These are phyloP conservation scores for Rhodotorula mucilaginosa DNA, from an alignment of 1,284 basidiomycete genomes.

Conservation along the genomic window DNA sequence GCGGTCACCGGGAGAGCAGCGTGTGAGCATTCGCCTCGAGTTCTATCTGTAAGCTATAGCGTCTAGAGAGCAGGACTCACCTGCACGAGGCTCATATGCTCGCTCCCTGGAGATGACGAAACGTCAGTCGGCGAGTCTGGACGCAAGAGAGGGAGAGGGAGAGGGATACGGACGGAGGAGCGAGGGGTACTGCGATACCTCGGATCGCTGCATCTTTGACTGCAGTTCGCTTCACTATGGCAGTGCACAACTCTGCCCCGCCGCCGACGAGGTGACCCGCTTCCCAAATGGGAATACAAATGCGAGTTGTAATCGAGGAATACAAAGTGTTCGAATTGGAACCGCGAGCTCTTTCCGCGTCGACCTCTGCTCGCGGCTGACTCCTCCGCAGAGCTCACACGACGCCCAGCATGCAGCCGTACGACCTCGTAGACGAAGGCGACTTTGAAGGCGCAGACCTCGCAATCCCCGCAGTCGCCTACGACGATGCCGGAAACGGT, in stretches of 20 bases:
- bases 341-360: too few species aligned
- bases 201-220: background rate
- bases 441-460: constrained; percentile 25
- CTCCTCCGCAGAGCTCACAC: background rate
- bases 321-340: too few species aligned
- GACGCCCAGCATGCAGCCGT: constrained; percentile 18
- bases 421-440: constrained; percentile 20
- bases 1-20: background rate
- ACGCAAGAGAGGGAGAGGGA: too few species aligned
- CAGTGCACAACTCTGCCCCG: too few species aligned
- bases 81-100: constrained; percentile 40
- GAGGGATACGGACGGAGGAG: constrained; percentile 23
- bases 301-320: too few species aligned
- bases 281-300: too few species aligned
- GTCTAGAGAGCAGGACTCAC: constrained; percentile 4
- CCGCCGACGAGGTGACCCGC: too few species aligned
- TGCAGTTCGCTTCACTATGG: background rate
- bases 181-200: constrained; percentile 26
- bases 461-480: constrained; percentile 11
- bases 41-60: background rate
- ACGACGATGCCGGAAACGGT: constrained; percentile 30
- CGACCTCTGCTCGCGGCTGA: too few species aligned
- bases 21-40: background rate
- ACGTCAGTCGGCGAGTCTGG: background rate
- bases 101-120: constrained; percentile 26